A percentile compares a stretch with the other conserved stretches of the same genome.
Evolutionary conservation across 2,329 filamentous ascomycete species (phyloP).

Genomic region (Cryphonectria parasitica): DNA sequence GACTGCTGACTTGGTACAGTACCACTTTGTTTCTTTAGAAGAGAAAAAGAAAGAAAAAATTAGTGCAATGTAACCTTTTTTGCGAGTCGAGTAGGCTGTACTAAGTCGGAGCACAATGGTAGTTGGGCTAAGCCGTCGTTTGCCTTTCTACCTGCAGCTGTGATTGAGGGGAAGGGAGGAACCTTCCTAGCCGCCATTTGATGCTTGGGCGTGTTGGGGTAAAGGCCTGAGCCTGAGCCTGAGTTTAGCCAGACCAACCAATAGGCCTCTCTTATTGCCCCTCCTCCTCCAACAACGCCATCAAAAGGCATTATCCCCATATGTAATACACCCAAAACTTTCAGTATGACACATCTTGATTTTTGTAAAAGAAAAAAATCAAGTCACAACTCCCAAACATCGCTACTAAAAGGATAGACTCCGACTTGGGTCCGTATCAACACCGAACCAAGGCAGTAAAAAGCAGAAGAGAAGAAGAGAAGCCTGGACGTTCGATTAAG

Average conservation of each 20-base stretch:
- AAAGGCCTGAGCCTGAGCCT: background rate
- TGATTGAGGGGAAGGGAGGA: background rate
- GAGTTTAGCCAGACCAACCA: background rate
- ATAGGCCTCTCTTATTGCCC: background rate
- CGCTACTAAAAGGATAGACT: background rate
- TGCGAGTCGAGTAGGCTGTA: too few species aligned
- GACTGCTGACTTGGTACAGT: too few species aligned
- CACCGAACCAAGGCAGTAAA: background rate
- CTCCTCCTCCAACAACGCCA: background rate
- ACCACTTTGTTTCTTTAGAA: too few species aligned
- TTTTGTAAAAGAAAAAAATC: too few species aligned
- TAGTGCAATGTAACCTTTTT: too few species aligned
- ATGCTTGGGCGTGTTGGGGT: background rate
- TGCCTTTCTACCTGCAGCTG: background rate
- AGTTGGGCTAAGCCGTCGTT: background rate
- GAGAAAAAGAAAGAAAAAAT: too few species aligned
- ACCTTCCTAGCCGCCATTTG: too few species aligned
- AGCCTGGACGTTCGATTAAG: constrained; percentile 22
- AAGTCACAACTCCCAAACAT: background rate
- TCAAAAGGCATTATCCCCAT: background rate
- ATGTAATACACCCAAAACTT: too few species aligned
- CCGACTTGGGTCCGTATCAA: background rate
- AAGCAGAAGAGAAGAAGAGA: background rate
- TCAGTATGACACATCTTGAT: too few species aligned
- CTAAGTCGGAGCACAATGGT: background rate